These are phyloP conservation scores for Penicillium psychrofluorescens DNA, from an alignment of 495 filamentous ascomycete genomes.

Conservation along the genomic window DNA sequence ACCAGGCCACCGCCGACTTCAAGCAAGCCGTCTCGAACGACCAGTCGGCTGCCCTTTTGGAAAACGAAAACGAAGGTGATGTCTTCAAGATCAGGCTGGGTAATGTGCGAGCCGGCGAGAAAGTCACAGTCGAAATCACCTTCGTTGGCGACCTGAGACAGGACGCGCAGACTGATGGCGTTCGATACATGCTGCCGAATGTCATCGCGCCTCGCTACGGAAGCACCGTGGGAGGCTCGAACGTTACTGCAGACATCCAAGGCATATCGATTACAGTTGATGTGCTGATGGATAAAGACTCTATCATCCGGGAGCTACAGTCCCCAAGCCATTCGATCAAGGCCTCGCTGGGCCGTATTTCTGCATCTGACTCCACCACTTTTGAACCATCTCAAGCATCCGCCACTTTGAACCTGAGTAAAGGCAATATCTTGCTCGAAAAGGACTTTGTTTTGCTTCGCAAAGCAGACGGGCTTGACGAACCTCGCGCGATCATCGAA, in stretches of 20 bases:
- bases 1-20: conserved; percentile 8
- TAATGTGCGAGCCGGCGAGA: conserved; percentile 9
- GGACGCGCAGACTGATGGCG: conserved; percentile 8
- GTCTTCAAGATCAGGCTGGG: conserved; percentile 10
- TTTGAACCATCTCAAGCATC: conserved; percentile 51
- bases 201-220: conserved; percentile 13
- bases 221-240: not conserved
- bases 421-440: conserved; percentile 7
- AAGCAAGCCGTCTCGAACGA: conserved; percentile 3
- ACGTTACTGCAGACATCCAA: not conserved
- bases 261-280: conserved; percentile 56
- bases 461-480: conserved; percentile 45
- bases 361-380: conserved; percentile 22
- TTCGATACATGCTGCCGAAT: conserved; percentile 9
- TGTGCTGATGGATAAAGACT: conserved; percentile 46
- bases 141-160: conserved; percentile 12
- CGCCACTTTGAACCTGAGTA: conserved; percentile 38
- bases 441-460: conserved; percentile 49
- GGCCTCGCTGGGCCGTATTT: conserved; percentile 52
- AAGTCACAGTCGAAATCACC: conserved; percentile 8
- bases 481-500: conserved; percentile 56
- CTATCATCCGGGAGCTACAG: conserved; percentile 49
- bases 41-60: conserved; percentile 8
- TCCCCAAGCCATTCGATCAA: conserved; percentile 63
- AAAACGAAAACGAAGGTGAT: conserved; percentile 5